Percentiles rank a stretch among this genome's conserved stretches.
Evolutionary conservation across 2,329 filamentous ascomycete genomes (phyloP).

Genomic region (Alternaria arbusti): DNA sequence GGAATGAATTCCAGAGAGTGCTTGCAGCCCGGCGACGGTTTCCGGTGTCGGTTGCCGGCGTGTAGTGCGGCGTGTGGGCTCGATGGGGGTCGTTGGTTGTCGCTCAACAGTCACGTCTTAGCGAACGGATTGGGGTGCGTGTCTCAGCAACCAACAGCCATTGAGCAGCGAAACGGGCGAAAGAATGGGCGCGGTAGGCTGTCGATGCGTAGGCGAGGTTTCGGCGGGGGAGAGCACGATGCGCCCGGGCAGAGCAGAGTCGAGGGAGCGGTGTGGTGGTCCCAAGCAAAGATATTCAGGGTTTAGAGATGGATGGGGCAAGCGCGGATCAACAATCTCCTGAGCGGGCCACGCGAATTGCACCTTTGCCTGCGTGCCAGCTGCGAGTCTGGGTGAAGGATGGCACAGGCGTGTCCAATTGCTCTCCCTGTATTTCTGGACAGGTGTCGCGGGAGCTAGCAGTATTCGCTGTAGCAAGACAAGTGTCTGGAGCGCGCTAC

Average conservation of each 20-base stretch:
- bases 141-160: conserved; percentile 29
- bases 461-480: conserved; percentile 7
- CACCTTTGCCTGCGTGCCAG: not conserved
- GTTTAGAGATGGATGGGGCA: conserved; percentile 32
- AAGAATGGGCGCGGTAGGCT: conserved; percentile 19
- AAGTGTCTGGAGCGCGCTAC: conserved; percentile 27
- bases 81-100: not conserved
- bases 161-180: conserved; percentile 21
- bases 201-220: conserved; percentile 2
- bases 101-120: conserved; percentile 3
- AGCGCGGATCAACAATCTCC: conserved; percentile 27
- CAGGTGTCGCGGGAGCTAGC: conserved; percentile 33
- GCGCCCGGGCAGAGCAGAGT: conserved; percentile 26
- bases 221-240: conserved; percentile 20
- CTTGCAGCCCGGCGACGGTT: not conserved
- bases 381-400: not conserved
- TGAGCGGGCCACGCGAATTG: conserved; percentile 3
- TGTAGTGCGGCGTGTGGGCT: not conserved
- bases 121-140: conserved; percentile 20
- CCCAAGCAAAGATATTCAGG: conserved; percentile 30
- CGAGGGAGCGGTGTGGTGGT: conserved; percentile 38
- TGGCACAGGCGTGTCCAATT: not conserved
- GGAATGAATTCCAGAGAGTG: not conserved
- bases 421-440: conserved; percentile 19
- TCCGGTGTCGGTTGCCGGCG: not conserved